These are phyloP conservation scores for Dryadomyces quercus-mongolicae DNA, from an alignment of 2,329 filamentous ascomycete genomes.

Conservation along the genomic window DNA sequence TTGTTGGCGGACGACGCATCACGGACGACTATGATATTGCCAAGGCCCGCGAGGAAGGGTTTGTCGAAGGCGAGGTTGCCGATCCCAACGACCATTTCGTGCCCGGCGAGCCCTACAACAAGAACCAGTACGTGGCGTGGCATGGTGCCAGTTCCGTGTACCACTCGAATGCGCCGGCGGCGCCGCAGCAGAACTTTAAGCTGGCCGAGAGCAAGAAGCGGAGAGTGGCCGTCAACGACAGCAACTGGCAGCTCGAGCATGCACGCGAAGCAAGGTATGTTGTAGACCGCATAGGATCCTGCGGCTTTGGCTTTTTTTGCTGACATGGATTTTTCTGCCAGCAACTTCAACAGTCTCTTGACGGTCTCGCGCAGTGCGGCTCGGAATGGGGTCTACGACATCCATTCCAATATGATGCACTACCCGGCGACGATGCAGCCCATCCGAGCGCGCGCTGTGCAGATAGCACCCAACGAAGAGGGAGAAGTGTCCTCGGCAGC, in stretches of 20 bases:
- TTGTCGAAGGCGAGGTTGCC: conserved; percentile 77
- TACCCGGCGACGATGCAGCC: conserved; percentile 84
- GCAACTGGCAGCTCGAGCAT: conserved; percentile 96
- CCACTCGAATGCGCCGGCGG: conserved; percentile 65
- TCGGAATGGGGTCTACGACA: conserved; percentile 72
- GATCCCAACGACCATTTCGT: conserved; percentile 78
- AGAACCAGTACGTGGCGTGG: conserved; percentile 98
- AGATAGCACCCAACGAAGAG: conserved; percentile 34
- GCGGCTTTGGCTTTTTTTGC: too few relatives aligned
- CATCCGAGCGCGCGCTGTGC: conserved; percentile 72
- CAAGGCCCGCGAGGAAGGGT: conserved; percentile 62
- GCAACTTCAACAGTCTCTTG: conserved; percentile 73
- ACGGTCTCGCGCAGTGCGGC: conserved; percentile 56
- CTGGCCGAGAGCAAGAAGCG: conserved; percentile 66
- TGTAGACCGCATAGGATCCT: too few relatives aligned
- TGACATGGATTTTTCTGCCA: too few relatives aligned
- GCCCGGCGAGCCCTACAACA: conserved; percentile 81
- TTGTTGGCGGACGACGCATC: conserved; percentile 80
- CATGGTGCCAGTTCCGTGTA: conserved; percentile 94
- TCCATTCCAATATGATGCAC: conserved; percentile 86
- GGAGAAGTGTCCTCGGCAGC: conserved; percentile 17
- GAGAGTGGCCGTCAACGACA: conserved; percentile 77
- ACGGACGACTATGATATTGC: conserved; percentile 81
- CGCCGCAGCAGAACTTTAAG: conserved; percentile 66
- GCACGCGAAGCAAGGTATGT: conserved; percentile 77